Evolutionary conservation across 441 rosid genomes (phyloP).

Genomic region (Manihot esculenta): DNA sequence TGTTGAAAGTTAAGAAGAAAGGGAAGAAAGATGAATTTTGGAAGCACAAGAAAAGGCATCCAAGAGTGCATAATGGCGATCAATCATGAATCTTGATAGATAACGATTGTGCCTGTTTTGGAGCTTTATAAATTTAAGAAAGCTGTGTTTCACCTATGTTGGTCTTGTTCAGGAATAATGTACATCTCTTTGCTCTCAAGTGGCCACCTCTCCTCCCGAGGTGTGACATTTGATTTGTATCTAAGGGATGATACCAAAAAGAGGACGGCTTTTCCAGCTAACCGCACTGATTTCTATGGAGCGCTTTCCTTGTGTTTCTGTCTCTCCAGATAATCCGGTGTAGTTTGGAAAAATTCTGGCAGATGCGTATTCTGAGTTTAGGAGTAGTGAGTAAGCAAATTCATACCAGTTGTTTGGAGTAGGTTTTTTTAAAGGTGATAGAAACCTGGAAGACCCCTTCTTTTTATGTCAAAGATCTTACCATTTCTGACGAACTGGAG

Average conservation of each 20-base stretch:
- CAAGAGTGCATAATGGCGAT: constrained; percentile 23
- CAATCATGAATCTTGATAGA: background rate
- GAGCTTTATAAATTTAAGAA: constrained; percentile 6
- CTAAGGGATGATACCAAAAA: background rate
- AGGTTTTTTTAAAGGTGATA: too few relatives aligned
- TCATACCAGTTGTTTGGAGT: too few relatives aligned
- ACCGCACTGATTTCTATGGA: too few relatives aligned
- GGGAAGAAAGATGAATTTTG: constrained; percentile 90
- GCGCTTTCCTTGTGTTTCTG: too few relatives aligned
- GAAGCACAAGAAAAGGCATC: constrained; percentile 59
- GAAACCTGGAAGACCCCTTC: too few relatives aligned
- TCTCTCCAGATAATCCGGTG: too few relatives aligned
- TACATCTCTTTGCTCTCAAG: background rate
- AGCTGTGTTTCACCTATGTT: background rate
- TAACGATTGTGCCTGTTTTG: constrained; percentile 11
- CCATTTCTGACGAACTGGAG: too few relatives aligned
- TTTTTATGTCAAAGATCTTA: too few relatives aligned
- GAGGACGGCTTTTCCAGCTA: background rate
- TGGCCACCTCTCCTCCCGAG: background rate
- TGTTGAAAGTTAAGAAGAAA: constrained; percentile 53
- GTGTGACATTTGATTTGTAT: background rate
- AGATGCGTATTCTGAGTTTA: too few relatives aligned
- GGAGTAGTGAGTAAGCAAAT: too few relatives aligned
- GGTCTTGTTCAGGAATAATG: background rate
- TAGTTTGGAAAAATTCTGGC: too few relatives aligned